Conservation (phyloP, 2,329 filamentous ascomycete genomes). For the Fusarium bactridioides region DNA sequence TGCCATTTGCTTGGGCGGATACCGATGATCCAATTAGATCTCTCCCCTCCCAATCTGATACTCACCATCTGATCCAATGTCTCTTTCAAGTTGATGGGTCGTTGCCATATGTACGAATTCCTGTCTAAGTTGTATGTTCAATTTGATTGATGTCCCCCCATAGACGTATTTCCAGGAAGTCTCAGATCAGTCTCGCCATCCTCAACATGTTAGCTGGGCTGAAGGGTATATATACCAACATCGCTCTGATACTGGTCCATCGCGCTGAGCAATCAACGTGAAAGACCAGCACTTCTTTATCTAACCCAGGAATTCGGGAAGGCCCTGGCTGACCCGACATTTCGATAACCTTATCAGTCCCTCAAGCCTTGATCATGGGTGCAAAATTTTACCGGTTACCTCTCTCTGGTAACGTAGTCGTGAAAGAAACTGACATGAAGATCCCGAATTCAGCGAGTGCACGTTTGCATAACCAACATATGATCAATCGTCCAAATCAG, state of each 20-base stretch:
- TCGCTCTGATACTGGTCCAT: neutral
- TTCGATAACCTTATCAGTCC: neutral
- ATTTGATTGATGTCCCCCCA: neutral
- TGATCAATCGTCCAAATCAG: neutral
- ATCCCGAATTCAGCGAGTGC: neutral
- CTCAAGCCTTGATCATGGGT: neutral
- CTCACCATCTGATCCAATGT: neutral
- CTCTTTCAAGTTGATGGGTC: neutral
- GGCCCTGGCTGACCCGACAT: neutral
- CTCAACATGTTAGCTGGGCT: neutral
- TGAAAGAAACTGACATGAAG: neutral
- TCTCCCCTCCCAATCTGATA: neutral
- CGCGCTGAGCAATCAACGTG: neutral
- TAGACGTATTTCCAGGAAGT: neutral
- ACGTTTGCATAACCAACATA: neutral
- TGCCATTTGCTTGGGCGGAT: constrained; percentile 1
- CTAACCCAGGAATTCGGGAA: constrained; percentile 21
- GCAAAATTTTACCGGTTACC: neutral
- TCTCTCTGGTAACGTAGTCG: neutral
- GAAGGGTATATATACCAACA: neutral
- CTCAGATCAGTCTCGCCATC: neutral
- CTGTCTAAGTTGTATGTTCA: neutral
- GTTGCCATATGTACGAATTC: neutral
- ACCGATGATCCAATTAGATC: neutral
- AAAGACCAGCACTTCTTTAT: constrained; percentile 4